A percentile compares a stretch with the other conserved stretches of the same genome.
These are phyloP conservation scores for Sporothrix sp. DNA, from an alignment of 2,329 filamentous ascomycete species.

Conservation along the genomic window DNA sequence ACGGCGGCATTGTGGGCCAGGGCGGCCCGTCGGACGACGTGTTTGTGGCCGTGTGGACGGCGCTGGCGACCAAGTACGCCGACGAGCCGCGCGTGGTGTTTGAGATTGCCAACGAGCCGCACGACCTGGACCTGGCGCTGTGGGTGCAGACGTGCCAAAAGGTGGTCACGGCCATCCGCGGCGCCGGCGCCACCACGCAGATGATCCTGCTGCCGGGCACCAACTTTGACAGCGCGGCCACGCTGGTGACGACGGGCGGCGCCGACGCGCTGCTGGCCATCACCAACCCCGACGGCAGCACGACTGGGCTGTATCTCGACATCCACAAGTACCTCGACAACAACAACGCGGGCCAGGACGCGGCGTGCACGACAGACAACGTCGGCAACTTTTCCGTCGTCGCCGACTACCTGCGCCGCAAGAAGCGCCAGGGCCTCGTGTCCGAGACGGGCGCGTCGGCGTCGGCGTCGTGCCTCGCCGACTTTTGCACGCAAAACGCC, in stretches of 20 bases:
- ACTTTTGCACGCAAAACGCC: conserved; percentile 25
- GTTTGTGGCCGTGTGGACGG: conserved; percentile 52
- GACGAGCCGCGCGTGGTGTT: conserved; percentile 46
- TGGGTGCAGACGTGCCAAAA: conserved; percentile 54
- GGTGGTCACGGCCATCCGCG: conserved; percentile 56
- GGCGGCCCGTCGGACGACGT: conserved; percentile 51
- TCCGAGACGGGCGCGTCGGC: conserved; percentile 30
- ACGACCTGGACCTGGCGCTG: conserved; percentile 44
- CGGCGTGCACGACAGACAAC: conserved; percentile 42
- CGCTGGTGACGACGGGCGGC: conserved; percentile 38
- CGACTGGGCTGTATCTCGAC: conserved; percentile 46
- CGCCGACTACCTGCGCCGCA: conserved; percentile 27
- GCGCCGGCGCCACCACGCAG: conserved; percentile 49
- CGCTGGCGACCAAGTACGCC: conserved; percentile 49
- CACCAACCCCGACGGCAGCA: conserved; percentile 50
- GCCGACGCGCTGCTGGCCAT: conserved; percentile 42
- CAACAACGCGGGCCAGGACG: conserved; percentile 44
- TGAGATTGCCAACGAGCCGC: conserved; percentile 62
- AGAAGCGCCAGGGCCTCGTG: conserved; percentile 26
- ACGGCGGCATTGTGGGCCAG: conserved; percentile 54
- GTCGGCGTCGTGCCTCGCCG: conserved; percentile 23
- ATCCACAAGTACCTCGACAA: conserved; percentile 52
- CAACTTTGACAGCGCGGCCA: conserved; percentile 18
- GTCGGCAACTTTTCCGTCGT: conserved; percentile 26
- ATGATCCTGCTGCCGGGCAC: conserved; percentile 56